Conservation (phyloP, 345 rosid genomes). For the Kandelia obovata region DNA sequence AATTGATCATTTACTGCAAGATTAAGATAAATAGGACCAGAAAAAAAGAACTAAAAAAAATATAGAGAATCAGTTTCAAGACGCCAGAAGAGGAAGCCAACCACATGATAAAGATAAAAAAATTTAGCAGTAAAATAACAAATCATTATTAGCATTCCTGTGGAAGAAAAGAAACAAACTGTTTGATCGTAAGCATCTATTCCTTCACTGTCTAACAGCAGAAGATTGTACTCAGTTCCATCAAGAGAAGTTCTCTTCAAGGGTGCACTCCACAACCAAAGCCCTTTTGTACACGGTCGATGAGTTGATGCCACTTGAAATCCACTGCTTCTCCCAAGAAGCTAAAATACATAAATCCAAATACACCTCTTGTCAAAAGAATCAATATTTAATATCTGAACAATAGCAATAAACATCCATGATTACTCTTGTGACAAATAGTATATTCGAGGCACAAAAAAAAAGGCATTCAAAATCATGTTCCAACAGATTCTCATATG, state of each 20-base stretch:
- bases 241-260: constrained; percentile 86
- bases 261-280: constrained; percentile 98
- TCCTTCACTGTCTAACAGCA: constrained; percentile 92
- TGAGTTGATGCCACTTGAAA: constrained; percentile 98
- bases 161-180: constrained; percentile 36
- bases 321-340: constrained; percentile 96
- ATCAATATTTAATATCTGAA: constrained; percentile 33
- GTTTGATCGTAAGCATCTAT: constrained; percentile 98
- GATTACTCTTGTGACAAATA: background rate
- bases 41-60: too few species aligned
- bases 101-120: background rate
- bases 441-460: too few species aligned
- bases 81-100: background rate
- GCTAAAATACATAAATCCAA: constrained; percentile 41
- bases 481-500: too few species aligned
- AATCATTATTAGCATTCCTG: background rate
- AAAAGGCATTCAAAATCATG: too few species aligned
- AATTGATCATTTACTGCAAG: background rate
- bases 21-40: too few species aligned
- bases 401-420: background rate
- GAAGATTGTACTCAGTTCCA: constrained; percentile 86
- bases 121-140: background rate
- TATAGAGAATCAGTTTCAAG: background rate
- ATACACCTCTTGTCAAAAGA: background rate
- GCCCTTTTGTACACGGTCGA: constrained; percentile 95